Percentiles rank a stretch among this genome's conserved stretches.
These are phyloP conservation scores for Lactarius vividus DNA, from an alignment of 768 basidiomycete genomes.

Conservation along the genomic window DNA sequence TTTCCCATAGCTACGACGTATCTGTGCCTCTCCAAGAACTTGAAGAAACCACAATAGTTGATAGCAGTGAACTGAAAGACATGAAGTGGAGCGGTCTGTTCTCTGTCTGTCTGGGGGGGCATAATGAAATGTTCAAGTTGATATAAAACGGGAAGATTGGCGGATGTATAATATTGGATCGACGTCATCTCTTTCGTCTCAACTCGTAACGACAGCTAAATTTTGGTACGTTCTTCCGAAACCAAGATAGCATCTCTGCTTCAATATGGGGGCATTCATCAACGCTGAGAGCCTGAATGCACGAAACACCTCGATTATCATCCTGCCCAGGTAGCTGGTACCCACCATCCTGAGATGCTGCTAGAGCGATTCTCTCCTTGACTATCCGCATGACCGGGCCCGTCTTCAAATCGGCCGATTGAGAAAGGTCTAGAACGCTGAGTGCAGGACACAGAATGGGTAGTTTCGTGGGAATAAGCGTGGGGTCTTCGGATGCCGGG, in stretches of 20 bases:
- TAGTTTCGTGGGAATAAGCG: neutral
- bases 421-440: slow-evolving; percentile 20
- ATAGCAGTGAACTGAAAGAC: too few relatives aligned
- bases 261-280: slow-evolving; percentile 27
- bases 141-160: neutral
- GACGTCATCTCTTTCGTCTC: slow-evolving; percentile 15
- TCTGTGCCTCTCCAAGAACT: too few relatives aligned
- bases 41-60: too few relatives aligned
- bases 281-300: slow-evolving; percentile 16
- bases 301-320: slow-evolving; percentile 11
- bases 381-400: slow-evolving; percentile 27
- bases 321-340: slow-evolving; percentile 4
- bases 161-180: neutral
- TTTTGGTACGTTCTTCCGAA: slow-evolving; percentile 20
- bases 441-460: slow-evolving; percentile 26
- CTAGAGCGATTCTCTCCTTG: slow-evolving; percentile 16
- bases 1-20: too few relatives aligned
- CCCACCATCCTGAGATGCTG: slow-evolving; percentile 10
- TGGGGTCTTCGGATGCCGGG: neutral
- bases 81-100: too few relatives aligned
- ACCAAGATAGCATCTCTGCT: slow-evolving; percentile 25
- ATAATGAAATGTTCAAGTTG: too few relatives aligned
- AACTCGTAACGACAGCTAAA: slow-evolving; percentile 25
- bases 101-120: too few relatives aligned
- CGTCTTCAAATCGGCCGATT: slow-evolving; percentile 14